These are phyloP conservation scores for Clitoria ternatea DNA, from an alignment of 306 rosid species.

Conservation along the genomic window DNA sequence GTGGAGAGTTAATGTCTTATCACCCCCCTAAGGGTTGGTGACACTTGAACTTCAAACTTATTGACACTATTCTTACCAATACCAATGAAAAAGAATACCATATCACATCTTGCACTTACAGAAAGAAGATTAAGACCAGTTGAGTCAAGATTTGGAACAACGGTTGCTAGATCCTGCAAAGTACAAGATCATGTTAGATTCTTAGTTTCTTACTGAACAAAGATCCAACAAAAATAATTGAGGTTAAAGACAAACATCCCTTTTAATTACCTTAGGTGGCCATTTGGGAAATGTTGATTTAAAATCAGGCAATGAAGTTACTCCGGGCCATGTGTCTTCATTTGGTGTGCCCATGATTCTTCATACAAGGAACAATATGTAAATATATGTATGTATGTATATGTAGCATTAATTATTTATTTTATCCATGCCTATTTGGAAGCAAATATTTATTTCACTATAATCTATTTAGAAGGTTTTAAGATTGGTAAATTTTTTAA, in stretches of 20 bases:
- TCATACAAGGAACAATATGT: conserved; percentile 33
- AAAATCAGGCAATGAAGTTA: conserved; percentile 93
- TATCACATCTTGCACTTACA: conserved; percentile 51
- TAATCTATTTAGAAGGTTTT: background rate
- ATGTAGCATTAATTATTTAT: background rate
- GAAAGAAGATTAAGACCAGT: conserved; percentile 85
- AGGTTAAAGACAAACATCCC: conserved; percentile 1
- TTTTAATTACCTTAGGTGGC: conserved; percentile 67
- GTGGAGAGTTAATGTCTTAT: background rate
- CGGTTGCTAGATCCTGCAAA: conserved; percentile 67
- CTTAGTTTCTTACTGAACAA: background rate
- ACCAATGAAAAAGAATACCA: background rate
- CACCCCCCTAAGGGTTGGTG: background rate
- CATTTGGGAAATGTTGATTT: conserved; percentile 95
- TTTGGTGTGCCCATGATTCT: conserved; percentile 94
- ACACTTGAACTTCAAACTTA: background rate
- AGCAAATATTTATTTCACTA: background rate
- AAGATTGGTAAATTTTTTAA: no score
- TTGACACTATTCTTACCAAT: background rate
- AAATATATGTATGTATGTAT: background rate
- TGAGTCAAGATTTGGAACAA: conserved; percentile 84
- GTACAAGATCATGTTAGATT: conserved; percentile 9
- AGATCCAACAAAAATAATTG: background rate
- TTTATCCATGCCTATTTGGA: background rate
- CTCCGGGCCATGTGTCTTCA: conserved; percentile 97